A percentile compares a stretch with the other conserved stretches of the same genome.
Conservation (phyloP, 164 flowering plant genomes). For the Magnolia officinalis region DNA sequence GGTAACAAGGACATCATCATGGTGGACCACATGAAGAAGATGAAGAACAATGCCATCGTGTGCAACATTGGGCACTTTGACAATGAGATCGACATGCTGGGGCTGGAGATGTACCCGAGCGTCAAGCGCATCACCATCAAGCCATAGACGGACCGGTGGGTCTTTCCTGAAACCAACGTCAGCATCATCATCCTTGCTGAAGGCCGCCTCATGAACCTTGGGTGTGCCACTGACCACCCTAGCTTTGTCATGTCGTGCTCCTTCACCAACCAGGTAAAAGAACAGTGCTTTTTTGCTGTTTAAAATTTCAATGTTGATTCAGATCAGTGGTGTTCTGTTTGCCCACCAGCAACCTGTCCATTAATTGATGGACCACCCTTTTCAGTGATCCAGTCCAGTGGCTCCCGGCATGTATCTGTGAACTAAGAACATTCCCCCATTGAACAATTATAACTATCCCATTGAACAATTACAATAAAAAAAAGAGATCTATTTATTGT, state of each 20-base stretch:
- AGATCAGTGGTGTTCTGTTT: no score
- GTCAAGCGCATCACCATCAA: constrained; percentile 24
- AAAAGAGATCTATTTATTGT: no score
- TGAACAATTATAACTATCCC: no score
- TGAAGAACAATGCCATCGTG: constrained; percentile 42
- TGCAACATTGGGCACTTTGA: constrained; percentile 41
- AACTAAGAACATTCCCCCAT: no score
- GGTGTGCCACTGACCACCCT: constrained; percentile 26
- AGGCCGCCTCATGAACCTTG: background rate
- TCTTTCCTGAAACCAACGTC: constrained; percentile 21
- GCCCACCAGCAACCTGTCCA: no score
- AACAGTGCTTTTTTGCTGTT: no score
- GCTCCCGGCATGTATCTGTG: no score
- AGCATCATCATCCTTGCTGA: constrained; percentile 24
- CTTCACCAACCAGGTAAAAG: no score
- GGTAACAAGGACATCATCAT: constrained; percentile 38
- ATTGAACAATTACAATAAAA: no score
- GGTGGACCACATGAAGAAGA: constrained; percentile 32
- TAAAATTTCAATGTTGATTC: no score
- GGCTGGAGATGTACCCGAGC: constrained; percentile 21
- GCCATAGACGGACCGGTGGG: constrained; percentile 28
- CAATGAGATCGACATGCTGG: constrained; percentile 25
- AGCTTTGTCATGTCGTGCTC: constrained; percentile 6
- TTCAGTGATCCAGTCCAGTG: no score
- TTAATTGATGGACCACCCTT: no score